These are phyloP conservation scores for Bonia amplexicaulis DNA, from an alignment of 176 grass and related monocot species.

Conservation along the genomic window DNA sequence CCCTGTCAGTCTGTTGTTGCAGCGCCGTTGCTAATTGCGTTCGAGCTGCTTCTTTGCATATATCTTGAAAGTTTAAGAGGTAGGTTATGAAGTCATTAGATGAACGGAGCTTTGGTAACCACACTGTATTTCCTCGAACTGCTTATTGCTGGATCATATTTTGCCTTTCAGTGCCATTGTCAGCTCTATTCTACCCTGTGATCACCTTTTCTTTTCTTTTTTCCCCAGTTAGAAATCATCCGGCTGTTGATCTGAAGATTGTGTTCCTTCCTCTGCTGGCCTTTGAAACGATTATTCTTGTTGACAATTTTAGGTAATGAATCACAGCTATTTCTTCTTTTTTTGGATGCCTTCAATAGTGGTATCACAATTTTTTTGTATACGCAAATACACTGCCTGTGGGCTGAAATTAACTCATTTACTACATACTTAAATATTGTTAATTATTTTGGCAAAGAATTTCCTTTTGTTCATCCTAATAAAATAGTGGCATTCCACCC, in stretches of 20 bases:
- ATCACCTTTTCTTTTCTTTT: neutral
- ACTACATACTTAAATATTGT: neutral
- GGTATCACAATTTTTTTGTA: neutral
- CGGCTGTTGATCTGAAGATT: slow-evolving; percentile 78
- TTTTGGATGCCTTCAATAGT: neutral
- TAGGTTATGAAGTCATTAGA: slow-evolving; percentile 25
- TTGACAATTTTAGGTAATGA: slow-evolving; percentile 93
- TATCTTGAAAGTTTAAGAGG: slow-evolving; percentile 73
- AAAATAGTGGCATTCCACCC: neutral
- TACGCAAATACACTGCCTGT: neutral
- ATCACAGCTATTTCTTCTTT: neutral
- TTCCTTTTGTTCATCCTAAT: neutral
- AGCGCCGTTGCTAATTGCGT: slow-evolving; percentile 70
- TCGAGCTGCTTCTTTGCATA: slow-evolving; percentile 88
- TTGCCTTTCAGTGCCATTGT: neutral
- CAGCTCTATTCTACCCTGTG: neutral
- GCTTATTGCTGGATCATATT: neutral
- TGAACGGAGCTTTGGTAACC: neutral
- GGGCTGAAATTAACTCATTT: neutral
- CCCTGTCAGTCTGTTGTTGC: slow-evolving; percentile 91
- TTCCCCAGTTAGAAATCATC: slow-evolving; percentile 34
- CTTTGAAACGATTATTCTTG: slow-evolving; percentile 82
- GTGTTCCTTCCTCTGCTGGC: slow-evolving; percentile 82
- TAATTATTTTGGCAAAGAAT: neutral
- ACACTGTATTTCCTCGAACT: neutral